phyloP scores from a whole-genome alignment of 768 basidiomycete genomes.

The Erythrobasidium yunnanense region DNA sequence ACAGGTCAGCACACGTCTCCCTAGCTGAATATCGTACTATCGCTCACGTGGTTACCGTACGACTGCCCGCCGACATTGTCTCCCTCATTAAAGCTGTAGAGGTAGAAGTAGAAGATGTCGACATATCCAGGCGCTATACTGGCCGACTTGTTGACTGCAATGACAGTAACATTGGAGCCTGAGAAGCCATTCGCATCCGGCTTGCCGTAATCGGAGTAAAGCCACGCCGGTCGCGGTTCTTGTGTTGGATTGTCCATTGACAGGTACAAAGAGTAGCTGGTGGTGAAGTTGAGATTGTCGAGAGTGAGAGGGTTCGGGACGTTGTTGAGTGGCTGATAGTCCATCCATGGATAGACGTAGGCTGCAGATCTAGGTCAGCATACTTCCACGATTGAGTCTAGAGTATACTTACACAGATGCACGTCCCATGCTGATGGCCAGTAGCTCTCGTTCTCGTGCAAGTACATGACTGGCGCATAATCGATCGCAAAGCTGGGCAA shows the following conservation, averaged over 20 bases:
- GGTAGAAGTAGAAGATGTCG: slow-evolving; percentile 23
- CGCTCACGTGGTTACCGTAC: slow-evolving; percentile 20
- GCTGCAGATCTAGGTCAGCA: neutral
- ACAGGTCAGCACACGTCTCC: neutral
- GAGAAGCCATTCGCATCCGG: slow-evolving; percentile 13
- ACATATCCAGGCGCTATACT: slow-evolving; percentile 10
- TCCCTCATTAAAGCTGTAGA: slow-evolving; percentile 23
- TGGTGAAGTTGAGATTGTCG: slow-evolving; percentile 19
- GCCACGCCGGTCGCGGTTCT: slow-evolving; percentile 14
- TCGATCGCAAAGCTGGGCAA: slow-evolving; percentile 6
- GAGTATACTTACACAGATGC: slow-evolving; percentile 11
- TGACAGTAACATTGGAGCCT: slow-evolving; percentile 13
- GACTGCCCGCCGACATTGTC: slow-evolving; percentile 22
- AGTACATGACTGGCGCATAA: slow-evolving; percentile 20
- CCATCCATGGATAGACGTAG: slow-evolving; percentile 10
- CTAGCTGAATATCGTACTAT: neutral
- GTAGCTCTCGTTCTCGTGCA: slow-evolving; percentile 22
- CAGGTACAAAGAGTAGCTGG: slow-evolving; percentile 4
- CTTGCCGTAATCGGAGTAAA: slow-evolving; percentile 21
- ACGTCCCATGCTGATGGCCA: slow-evolving; percentile 6
- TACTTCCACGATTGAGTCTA: neutral
- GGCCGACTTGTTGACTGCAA: slow-evolving; percentile 16
- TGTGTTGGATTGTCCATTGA: slow-evolving; percentile 10
- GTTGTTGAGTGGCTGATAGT: neutral
- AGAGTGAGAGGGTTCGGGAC: slow-evolving; percentile 12